Percentiles rank a stretch among this genome's conserved stretches.
Conservation (phyloP, 768 basidiomycete species). For the Thelephora ganbajun region DNA sequence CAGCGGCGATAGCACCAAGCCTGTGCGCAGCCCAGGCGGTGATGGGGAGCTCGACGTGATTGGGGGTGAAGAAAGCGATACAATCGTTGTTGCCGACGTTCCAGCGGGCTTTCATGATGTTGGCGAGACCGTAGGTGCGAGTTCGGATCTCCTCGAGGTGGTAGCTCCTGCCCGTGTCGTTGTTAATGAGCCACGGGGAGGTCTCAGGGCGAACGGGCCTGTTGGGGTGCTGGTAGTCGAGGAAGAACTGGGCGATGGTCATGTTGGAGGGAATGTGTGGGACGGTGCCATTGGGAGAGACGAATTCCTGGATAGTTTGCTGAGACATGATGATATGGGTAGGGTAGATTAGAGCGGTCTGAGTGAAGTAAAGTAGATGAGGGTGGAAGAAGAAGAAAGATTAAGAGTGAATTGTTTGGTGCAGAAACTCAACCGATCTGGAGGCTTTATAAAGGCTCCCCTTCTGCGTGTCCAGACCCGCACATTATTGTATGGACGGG, state of each 20-base stretch:
- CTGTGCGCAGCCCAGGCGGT: slow-evolving; percentile 12
- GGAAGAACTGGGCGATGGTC: slow-evolving; percentile 23
- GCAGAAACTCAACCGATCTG: too few relatives aligned
- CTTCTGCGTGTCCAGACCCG: too few relatives aligned
- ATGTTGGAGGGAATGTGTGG: slow-evolving; percentile 22
- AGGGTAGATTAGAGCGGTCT: too few relatives aligned
- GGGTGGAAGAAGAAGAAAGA: too few relatives aligned
- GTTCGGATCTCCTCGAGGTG: slow-evolving; percentile 16
- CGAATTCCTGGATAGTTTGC: slow-evolving; percentile 21
- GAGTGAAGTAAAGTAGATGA: too few relatives aligned
- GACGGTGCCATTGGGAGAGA: slow-evolving; percentile 3
- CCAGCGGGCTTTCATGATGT: slow-evolving; percentile 20
- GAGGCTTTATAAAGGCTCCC: too few relatives aligned
- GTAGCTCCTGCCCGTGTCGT: slow-evolving; percentile 20
- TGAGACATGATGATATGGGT: too few relatives aligned
- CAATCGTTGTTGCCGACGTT: slow-evolving; percentile 15
- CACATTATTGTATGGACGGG: too few relatives aligned
- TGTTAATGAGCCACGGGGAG: slow-evolving; percentile 28
- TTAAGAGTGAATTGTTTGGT: too few relatives aligned
- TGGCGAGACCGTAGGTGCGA: slow-evolving; percentile 24
- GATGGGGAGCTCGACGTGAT: slow-evolving; percentile 15
- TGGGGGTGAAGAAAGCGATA: slow-evolving; percentile 13
- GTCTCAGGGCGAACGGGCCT: slow-evolving; percentile 14
- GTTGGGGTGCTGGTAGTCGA: slow-evolving; percentile 20
- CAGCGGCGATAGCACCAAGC: slow-evolving; percentile 17